Evolutionary conservation across 495 filamentous ascomycete species (phyloP).

Genomic region (Parmelia sp.): DNA sequence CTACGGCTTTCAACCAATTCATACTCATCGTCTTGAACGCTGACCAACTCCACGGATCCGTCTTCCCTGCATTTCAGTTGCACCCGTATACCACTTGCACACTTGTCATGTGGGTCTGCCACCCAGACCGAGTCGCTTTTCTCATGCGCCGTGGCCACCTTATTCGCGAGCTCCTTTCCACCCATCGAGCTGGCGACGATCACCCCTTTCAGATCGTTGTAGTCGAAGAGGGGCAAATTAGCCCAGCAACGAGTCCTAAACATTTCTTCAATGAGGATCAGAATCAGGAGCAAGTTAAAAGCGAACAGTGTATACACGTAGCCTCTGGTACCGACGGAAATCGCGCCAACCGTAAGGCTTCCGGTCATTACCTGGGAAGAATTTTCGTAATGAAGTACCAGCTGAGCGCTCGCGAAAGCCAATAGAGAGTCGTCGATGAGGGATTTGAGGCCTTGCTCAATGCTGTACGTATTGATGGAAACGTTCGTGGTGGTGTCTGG

Average conservation of each 20-base stretch:
- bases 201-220: constrained; percentile 8
- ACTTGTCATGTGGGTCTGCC: neutral
- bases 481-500: neutral
- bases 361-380: neutral
- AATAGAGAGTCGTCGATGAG: constrained; percentile 11
- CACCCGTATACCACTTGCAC: neutral
- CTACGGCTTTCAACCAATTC: neutral
- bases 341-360: neutral
- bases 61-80: neutral
- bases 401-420: constrained; percentile 8
- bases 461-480: neutral
- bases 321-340: constrained; percentile 1
- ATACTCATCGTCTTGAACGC: neutral
- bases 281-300: constrained; percentile 9
- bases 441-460: constrained; percentile 11
- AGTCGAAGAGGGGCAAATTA: neutral
- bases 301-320: constrained; percentile 5
- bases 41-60: neutral
- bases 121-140: neutral
- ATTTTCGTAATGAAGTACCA: constrained; percentile 2
- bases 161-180: neutral
- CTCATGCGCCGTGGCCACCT: neutral
- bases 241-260: constrained; percentile 11
- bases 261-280: constrained; percentile 7
- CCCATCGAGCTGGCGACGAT: constrained; percentile 8